phyloP scores from a whole-genome alignment of 441 rosid species.

The Syzygium malaccense region DNA sequence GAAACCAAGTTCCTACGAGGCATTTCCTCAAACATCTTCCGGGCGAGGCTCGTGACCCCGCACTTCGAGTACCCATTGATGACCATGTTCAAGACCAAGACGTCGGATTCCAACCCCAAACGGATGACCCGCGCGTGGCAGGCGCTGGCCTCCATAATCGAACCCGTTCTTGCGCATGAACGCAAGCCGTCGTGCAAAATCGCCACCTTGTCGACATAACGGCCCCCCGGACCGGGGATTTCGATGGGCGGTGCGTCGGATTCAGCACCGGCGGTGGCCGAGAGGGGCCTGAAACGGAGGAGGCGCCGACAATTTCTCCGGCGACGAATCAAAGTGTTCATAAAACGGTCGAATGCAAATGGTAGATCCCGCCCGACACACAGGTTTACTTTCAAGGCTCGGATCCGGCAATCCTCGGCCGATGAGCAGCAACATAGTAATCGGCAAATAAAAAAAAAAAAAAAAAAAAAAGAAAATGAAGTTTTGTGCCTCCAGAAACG shows the following conservation, averaged over 20 bases:
- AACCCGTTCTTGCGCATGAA: slow-evolving; percentile 33
- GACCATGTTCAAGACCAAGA: slow-evolving; percentile 46
- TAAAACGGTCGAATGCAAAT: not conserved
- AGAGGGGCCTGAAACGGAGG: not conserved
- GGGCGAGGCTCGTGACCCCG: slow-evolving; percentile 28
- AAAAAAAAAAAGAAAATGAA: not conserved
- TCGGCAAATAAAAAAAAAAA: not conserved
- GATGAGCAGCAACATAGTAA: not conserved
- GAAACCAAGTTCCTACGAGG: slow-evolving; percentile 57
- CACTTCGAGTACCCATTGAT: slow-evolving; percentile 46
- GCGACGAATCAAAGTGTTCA: slow-evolving; percentile 1
- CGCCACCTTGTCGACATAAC: slow-evolving; percentile 7
- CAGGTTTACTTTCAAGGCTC: not conserved
- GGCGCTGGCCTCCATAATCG: slow-evolving; percentile 25
- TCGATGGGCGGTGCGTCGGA: not conserved
- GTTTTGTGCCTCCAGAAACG: not conserved
- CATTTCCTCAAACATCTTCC: slow-evolving; percentile 72
- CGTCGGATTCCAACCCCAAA: slow-evolving; percentile 24
- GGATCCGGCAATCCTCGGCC: not conserved
- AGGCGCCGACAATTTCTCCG: not conserved
- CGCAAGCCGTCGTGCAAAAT: slow-evolving; percentile 34
- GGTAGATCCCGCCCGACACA: not conserved
- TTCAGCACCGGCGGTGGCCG: not conserved
- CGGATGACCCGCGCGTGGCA: slow-evolving; percentile 44
- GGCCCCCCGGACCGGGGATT: not conserved